phyloP scores from a whole-genome alignment of 257 asterid species.

The Nicotiana otophora region DNA sequence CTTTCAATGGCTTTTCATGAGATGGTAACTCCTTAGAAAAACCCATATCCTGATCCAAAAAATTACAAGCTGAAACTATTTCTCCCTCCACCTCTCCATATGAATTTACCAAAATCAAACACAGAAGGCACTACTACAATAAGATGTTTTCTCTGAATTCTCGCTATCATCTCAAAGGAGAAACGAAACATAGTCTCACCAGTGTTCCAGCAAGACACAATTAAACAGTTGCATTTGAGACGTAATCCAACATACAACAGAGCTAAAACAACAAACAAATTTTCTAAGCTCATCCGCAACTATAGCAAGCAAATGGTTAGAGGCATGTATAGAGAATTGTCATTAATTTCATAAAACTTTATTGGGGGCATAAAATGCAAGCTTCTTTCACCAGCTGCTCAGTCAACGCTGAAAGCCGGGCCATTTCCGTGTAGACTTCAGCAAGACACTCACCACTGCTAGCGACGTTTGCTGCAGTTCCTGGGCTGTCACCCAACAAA shows the following conservation, averaged over 20 bases:
- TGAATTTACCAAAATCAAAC: background rate
- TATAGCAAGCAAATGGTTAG: constrained; percentile 19
- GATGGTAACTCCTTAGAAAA: background rate
- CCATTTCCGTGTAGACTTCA: constrained; percentile 51
- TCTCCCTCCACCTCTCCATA: background rate
- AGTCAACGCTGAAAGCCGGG: constrained; percentile 57
- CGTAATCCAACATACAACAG: background rate
- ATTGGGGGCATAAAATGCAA: constrained; percentile 23
- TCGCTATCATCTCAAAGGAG: background rate
- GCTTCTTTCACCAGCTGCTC: constrained; percentile 62
- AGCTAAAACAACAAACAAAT: background rate
- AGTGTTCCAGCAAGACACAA: background rate
- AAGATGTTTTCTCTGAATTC: background rate
- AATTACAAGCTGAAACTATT: background rate
- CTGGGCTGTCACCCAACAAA: constrained; percentile 8
- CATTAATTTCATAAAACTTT: constrained; percentile 3
- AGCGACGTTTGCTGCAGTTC: background rate
- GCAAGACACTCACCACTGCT: constrained; percentile 15
- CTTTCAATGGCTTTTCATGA: background rate
- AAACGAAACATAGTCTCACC: background rate
- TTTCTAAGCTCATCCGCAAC: background rate
- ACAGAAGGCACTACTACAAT: background rate
- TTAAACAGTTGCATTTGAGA: background rate
- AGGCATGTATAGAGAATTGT: constrained; percentile 21
- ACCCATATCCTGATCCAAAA: background rate